phyloP scores from a whole-genome alignment of 345 rosid species.

The Combretum micranthum region DNA sequence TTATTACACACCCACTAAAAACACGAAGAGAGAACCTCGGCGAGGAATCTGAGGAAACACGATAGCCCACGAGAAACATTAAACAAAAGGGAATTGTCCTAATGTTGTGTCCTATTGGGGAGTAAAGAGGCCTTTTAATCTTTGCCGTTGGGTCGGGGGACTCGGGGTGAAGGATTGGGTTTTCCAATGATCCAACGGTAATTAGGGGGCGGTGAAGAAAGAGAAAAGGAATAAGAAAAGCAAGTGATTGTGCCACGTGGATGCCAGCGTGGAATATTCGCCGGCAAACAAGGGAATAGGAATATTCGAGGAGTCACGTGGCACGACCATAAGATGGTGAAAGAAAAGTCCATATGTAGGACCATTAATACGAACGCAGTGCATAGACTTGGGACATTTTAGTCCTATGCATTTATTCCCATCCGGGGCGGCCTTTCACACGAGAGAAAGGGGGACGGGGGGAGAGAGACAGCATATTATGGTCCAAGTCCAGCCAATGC shows the following conservation, averaged over 20 bases:
- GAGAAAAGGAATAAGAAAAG: background rate
- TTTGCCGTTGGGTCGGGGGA: background rate
- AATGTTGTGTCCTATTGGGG: too few species aligned
- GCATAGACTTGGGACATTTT: too few species aligned
- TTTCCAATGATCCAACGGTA: conserved; percentile 13
- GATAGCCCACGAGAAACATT: background rate
- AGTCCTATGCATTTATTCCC: too few species aligned
- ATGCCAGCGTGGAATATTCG: conserved; percentile 38
- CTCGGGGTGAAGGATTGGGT: too few species aligned
- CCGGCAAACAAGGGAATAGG: conserved; percentile 7
- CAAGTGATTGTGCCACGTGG: conserved; percentile 2
- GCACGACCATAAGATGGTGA: conserved; percentile 18
- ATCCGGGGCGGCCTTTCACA: too few species aligned
- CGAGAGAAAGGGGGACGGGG: too few species aligned
- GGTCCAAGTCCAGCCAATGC: too few species aligned
- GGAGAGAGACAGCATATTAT: too few species aligned
- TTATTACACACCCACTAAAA: conserved; percentile 6
- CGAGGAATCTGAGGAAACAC: conserved; percentile 49
- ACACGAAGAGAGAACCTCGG: conserved; percentile 52
- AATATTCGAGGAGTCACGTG: conserved; percentile 30
- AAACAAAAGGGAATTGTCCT: background rate
- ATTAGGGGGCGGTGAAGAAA: background rate
- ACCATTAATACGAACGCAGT: too few species aligned
- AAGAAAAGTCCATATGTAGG: background rate
- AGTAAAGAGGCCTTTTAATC: background rate